Percentiles rank a stretch among this genome's conserved stretches.
phyloP scores from a whole-genome alignment of 768 basidiomycete species.

The Agaricus blazei region DNA sequence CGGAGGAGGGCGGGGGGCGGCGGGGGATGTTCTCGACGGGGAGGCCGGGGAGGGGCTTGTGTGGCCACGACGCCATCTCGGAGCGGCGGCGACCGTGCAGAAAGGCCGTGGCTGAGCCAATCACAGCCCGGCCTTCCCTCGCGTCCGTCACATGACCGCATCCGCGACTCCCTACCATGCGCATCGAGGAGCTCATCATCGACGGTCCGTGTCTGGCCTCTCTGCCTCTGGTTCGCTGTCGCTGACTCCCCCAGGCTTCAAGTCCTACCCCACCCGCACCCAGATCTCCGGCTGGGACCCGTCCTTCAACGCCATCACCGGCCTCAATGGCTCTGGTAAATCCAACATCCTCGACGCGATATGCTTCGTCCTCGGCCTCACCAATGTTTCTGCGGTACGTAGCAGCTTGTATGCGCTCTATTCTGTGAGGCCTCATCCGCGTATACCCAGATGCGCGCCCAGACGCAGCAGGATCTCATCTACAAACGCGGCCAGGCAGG shows the following conservation, averaged over 20 bases:
- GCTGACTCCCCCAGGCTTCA: slow-evolving; percentile 63
- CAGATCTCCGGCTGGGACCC: slow-evolving; percentile 96
- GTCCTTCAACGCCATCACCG: slow-evolving; percentile 98
- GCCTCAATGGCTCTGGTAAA: slow-evolving; percentile 94
- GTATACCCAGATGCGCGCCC: slow-evolving; percentile 72
- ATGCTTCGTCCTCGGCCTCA: slow-evolving; percentile 97
- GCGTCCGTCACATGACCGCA: slow-evolving; percentile 8
- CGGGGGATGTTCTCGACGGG: slow-evolving; percentile 10
- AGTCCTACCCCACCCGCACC: slow-evolving; percentile 95
- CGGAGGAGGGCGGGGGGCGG: background rate
- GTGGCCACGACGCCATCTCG: background rate
- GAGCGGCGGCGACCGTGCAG: background rate
- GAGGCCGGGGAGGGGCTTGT: slow-evolving; percentile 3
- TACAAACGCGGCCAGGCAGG: slow-evolving; percentile 99
- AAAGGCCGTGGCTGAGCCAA: background rate
- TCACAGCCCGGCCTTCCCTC: background rate
- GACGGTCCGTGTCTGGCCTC: slow-evolving; percentile 63
- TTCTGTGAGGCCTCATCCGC: slow-evolving; percentile 6
- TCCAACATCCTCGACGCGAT: slow-evolving; percentile 99
- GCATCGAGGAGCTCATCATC: slow-evolving; percentile 92
- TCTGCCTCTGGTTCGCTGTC: background rate
- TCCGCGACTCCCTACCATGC: slow-evolving; percentile 45
- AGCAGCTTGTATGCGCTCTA: background rate
- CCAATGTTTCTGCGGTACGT: slow-evolving; percentile 88
- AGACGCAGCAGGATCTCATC: slow-evolving; percentile 95